Base-by-base conservation (phyloP, 2,329 filamentous ascomycete species). In the Fusarium bactridioides region DNA sequence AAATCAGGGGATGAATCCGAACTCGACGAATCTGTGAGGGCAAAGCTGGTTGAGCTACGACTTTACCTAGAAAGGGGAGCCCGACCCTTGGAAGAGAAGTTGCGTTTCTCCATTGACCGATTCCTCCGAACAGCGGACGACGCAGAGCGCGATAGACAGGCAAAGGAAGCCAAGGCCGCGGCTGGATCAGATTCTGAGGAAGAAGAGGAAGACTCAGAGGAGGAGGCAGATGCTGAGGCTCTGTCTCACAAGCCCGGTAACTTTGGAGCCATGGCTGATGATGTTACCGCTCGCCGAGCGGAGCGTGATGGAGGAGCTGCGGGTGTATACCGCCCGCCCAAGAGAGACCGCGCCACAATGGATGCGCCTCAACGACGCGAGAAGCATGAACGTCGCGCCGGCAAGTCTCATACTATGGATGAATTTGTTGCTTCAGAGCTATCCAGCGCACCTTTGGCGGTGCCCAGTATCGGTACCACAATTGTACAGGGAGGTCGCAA, bases 61-160 rank as follows among this genome's bases (percentile, higher is more conserved):
- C 86, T 98, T 2, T 98, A 97, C 80, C 86, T 99, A 3, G 97
- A 99, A 78, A 94, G 94, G 79, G 97, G 96, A 73, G 93, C 97
- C 7, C 90, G 93, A 21, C 96, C 96, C 1, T 84, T 98, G 21
- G 97, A 99, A 82, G 92, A 92, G 74, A 93, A 95, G 76, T 84
- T 99, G 69, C 95, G 94, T 74, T 99, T 98, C 82, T 95, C 98
- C 80, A 94, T 99, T 77, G 95, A 98, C 82, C 96, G 97, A 79
- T 94, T 98, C 31, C 86, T 99, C 25, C 92, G 94, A 71, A 93
- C 94, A 0, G 94, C 94, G 40, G 93, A 97, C 69, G 92, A 95
- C 74, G 87, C 89, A 8, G 88, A 91, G 70, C 85, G 82, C 77
- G 55, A 83, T 77, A 81, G 81, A 7, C 82, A 83, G 48, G 78